These are phyloP conservation scores for Tetrahymena elliotti DNA, from an alignment of 73 alveolate species.

Conservation along the genomic window DNA sequence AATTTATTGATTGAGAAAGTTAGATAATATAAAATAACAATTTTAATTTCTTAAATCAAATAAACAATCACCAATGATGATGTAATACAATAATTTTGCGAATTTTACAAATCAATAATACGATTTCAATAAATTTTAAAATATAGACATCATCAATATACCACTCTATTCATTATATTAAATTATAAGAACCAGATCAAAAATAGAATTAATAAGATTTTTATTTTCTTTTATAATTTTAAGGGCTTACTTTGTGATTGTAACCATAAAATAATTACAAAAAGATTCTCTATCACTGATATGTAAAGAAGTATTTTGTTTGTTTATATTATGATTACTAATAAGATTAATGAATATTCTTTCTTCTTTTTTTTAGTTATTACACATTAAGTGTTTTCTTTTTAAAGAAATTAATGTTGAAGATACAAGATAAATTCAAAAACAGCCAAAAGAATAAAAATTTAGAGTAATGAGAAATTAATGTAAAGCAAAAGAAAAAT, in stretches of 20 bases:
- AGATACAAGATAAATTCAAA: background rate
- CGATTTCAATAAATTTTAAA: background rate
- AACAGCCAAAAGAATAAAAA: background rate
- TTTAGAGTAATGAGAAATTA: background rate
- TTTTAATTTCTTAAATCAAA: background rate
- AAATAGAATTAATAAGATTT: background rate
- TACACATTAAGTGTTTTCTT: background rate
- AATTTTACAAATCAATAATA: background rate
- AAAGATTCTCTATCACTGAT: background rate
- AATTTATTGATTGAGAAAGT: no score
- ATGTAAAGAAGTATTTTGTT: background rate
- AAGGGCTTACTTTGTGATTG: background rate
- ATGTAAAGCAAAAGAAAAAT: background rate
- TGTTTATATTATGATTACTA: background rate
- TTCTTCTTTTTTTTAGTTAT: background rate
- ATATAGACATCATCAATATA: background rate
- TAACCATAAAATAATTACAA: background rate
- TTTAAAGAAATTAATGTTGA: background rate
- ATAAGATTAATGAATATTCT: background rate
- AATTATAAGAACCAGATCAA: background rate
- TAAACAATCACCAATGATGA: background rate
- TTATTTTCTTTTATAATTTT: background rate
- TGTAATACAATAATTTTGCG: background rate
- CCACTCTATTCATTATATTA: background rate
- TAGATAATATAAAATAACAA: background rate